Conservation (phyloP, 2,329 filamentous ascomycete genomes). For the Pleomassaria siparia region DNA sequence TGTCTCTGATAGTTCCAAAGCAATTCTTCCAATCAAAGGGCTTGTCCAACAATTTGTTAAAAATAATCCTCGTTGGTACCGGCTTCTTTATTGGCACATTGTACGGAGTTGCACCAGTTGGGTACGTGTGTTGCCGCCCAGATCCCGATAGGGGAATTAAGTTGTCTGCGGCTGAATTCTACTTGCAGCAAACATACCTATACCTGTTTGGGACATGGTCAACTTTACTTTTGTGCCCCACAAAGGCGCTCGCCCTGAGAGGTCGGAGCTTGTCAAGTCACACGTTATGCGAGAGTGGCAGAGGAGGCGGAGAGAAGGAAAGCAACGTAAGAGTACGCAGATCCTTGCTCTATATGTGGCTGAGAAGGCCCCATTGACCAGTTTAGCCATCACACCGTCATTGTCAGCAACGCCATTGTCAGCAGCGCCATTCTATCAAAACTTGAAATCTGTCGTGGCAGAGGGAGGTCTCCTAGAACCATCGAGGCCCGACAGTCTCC, state of each 20-base stretch:
- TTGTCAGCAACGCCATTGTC: background rate
- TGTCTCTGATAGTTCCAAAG: too few species aligned
- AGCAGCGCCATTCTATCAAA: background rate
- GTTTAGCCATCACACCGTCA: background rate
- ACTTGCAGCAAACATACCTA: background rate
- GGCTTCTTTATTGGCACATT: background rate
- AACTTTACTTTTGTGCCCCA: slow-evolving; percentile 24
- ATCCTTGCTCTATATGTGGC: background rate
- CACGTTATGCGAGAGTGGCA: slow-evolving; percentile 23
- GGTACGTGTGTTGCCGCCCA: background rate
- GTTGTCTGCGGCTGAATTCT: background rate
- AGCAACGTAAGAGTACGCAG: slow-evolving; percentile 13
- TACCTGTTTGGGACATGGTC: slow-evolving; percentile 7
- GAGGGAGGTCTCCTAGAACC: background rate
- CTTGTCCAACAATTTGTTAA: too few species aligned
- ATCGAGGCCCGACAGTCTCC: background rate
- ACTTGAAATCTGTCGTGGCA: background rate
- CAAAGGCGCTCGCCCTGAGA: slow-evolving; percentile 19
- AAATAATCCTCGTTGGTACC: too few species aligned
- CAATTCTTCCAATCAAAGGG: too few species aligned
- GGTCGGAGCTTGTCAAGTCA: slow-evolving; percentile 18
- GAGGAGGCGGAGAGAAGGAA: slow-evolving; percentile 18
- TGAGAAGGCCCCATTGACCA: background rate
- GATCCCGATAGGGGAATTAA: background rate
- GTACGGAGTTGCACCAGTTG: background rate